Base-by-base conservation (phyloP, 169 alveolate genomes). In the Babesia caballi region DNA sequence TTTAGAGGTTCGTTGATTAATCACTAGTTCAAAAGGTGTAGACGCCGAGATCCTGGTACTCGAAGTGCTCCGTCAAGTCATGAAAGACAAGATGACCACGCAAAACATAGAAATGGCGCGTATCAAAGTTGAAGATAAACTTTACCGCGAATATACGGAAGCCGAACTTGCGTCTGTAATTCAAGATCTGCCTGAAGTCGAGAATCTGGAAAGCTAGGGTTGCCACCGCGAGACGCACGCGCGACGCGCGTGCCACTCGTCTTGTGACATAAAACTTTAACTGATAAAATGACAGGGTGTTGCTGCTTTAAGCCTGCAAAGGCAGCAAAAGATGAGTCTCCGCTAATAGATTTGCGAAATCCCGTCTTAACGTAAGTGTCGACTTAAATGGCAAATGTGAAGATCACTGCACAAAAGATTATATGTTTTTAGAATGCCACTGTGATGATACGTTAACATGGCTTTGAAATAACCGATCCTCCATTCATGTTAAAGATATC, bases 21-120 rank as follows among this genome's bases (percentile, higher is more conserved):
- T 32, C 23, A 21, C 4, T 42, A 21, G 12, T n/a, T 32, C 11
- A 54, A 23, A 21, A 42, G 4, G 9, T 58, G 23, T 81, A 89
- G 98, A 97, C 63, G 99, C 98, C 30, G 98, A 96, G 73, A 89
- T 92, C 66, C 82, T 97, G 61, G 97, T 97, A 41, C 84, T 96
- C 27, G 92, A 93, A 40, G 97, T 97, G 58, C 94, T 98, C 63
- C 93, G 98, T 72, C 98, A 96, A 80, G 99, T 97, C 25, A 96
- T 98, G 99, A 99, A 97, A 83, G 99, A 98, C 66, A 96, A 95
- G 87, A 91, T 97, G 63, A 92, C 93, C 61, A 86, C 94, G 25
- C 82, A 89, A 57, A 98, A 98, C 84, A 98, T 96, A 33, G 99
- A 98, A 90, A 89, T 98, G 70, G 95, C 97, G 32, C 92, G 93